Conservation (phyloP, 2,329 filamentous ascomycete genomes). For the Aulographum hederae region DNA sequence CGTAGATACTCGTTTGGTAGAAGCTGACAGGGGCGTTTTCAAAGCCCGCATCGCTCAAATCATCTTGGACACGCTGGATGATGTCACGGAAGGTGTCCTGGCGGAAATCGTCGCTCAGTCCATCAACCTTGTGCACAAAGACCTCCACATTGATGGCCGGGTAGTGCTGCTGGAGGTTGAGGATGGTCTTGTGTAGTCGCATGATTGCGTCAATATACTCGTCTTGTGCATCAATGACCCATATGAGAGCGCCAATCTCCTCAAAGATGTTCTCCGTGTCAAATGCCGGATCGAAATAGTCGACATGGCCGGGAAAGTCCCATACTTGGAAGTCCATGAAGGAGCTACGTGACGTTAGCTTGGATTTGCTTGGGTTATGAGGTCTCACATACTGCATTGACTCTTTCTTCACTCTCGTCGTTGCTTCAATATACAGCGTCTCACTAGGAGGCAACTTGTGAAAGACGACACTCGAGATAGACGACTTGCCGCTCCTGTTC, state of each 20-base stretch:
- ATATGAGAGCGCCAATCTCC: constrained; percentile 84
- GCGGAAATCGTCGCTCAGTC: constrained; percentile 91
- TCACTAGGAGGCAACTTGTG: constrained; percentile 94
- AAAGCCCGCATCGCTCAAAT: constrained; percentile 80
- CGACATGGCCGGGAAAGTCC: constrained; percentile 91
- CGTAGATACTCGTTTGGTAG: constrained; percentile 94
- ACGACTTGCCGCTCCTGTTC: constrained; percentile 84
- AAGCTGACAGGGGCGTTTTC: constrained; percentile 90
- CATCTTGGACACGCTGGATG: constrained; percentile 88
- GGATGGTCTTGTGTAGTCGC: constrained; percentile 72
- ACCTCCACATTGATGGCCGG: constrained; percentile 94
- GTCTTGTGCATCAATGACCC: constrained; percentile 97
- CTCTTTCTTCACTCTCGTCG: constrained; percentile 83
- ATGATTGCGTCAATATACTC: constrained; percentile 88
- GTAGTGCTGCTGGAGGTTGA: constrained; percentile 74
- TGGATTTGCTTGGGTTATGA: background rate
- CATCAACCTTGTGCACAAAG: constrained; percentile 97
- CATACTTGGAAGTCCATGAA: constrained; percentile 99
- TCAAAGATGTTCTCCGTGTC: constrained; percentile 90
- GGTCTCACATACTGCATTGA: constrained; percentile 61
- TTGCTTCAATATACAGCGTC: constrained; percentile 89
- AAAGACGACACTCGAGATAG: constrained; percentile 97
- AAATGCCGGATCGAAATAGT: constrained; percentile 77
- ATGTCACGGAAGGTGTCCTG: constrained; percentile 94
- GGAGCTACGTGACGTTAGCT: constrained; percentile 38